These are phyloP conservation scores for Neonectria sp. DNA, from an alignment of 2,329 filamentous ascomycete species.

Conservation along the genomic window DNA sequence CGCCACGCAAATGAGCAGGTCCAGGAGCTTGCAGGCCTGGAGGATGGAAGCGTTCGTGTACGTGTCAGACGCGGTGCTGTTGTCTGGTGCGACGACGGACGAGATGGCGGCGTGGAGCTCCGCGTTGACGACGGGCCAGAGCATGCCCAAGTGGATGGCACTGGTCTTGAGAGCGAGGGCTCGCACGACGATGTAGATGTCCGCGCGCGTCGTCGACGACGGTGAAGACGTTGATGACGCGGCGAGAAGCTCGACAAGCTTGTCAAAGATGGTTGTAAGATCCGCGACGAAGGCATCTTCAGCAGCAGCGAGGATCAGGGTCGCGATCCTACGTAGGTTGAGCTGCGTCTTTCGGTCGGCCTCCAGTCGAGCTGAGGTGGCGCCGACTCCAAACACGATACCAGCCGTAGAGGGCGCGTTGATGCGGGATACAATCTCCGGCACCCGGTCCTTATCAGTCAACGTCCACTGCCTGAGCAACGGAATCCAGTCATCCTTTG, in stretches of 20 bases:
- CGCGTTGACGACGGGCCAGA: slow-evolving; percentile 92
- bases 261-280: slow-evolving; percentile 81
- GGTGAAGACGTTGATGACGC: slow-evolving; percentile 92
- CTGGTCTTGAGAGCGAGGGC: slow-evolving; percentile 86
- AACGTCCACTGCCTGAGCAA: slow-evolving; percentile 88
- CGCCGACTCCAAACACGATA: slow-evolving; percentile 98
- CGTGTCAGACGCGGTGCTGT: slow-evolving; percentile 75
- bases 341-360: slow-evolving; percentile 94
- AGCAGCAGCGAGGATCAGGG: slow-evolving; percentile 82
- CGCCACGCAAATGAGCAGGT: slow-evolving; percentile 86
- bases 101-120: slow-evolving; percentile 87
- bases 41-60: slow-evolving; percentile 85
- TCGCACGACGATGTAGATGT: slow-evolving; percentile 90
- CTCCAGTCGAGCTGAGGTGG: slow-evolving; percentile 92
- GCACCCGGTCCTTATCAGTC: slow-evolving; percentile 89
- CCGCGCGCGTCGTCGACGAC: slow-evolving; percentile 88
- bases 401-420: slow-evolving; percentile 91
- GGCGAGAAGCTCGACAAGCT: slow-evolving; percentile 86
- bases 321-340: slow-evolving; percentile 85
- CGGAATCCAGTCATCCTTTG: slow-evolving; percentile 84
- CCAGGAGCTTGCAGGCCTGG: slow-evolving; percentile 94
- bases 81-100: slow-evolving; percentile 78
- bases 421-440: slow-evolving; percentile 84
- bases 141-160: slow-evolving; percentile 82
- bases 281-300: slow-evolving; percentile 87